These are phyloP conservation scores for Saturnispora besseyi DNA, from an alignment of 805 yeast species.

Conservation along the genomic window DNA sequence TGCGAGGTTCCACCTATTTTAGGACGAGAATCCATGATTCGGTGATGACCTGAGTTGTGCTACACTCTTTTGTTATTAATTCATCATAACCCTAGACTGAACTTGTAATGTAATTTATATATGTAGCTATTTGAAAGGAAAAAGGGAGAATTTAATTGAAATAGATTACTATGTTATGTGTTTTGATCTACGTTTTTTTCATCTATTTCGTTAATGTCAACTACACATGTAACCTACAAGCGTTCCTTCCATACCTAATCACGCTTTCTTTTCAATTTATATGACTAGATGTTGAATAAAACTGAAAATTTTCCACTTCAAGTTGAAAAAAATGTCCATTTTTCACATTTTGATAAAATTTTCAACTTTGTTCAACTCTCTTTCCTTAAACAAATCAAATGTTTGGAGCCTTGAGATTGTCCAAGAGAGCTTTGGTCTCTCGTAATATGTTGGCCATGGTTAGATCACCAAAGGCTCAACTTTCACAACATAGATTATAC, in stretches of 20 bases:
- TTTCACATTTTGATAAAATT: background rate
- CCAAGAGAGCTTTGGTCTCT: background rate
- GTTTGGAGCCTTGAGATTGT: conserved; percentile 1
- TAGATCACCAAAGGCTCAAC: background rate
- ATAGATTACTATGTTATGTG: no score
- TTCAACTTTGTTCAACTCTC: background rate
- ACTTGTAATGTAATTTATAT: background rate
- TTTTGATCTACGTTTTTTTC: no score
- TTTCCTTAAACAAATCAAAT: background rate
- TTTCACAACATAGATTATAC: background rate
- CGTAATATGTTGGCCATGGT: background rate
- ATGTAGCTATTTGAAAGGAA: no score
- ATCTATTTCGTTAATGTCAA: no score
- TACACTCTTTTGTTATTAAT: conserved; percentile 34
- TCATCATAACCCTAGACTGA: background rate
- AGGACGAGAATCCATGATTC: conserved; percentile 61
- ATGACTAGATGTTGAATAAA: background rate
- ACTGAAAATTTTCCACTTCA: background rate
- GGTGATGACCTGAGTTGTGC: conserved; percentile 93
- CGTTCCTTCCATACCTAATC: no score
- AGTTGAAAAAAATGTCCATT: background rate
- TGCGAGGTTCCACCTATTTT: conserved; percentile 75
- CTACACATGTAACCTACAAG: no score
- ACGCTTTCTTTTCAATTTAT: no score
- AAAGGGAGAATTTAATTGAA: no score